Evolutionary conservation across 768 basidiomycete species (phyloP).

Genomic region (Lepiota venenata): DNA sequence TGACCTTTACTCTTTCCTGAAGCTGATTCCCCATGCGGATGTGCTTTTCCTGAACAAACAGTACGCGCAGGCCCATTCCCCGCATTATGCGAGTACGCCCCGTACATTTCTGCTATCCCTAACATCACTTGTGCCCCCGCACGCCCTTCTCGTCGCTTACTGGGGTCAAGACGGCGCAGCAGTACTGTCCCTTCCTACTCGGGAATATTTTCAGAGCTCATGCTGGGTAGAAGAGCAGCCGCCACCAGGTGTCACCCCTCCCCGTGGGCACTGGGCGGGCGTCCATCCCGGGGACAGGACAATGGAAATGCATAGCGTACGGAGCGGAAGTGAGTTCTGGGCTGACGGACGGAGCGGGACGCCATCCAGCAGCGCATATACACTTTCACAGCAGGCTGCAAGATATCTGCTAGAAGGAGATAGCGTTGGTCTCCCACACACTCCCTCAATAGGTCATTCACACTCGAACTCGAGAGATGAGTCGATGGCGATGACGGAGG

Average conservation of each 20-base stretch:
- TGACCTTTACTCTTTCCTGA: conserved; percentile 4
- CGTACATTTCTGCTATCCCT: conserved; percentile 77
- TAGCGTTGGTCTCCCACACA: conserved; percentile 14
- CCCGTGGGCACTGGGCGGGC: conserved; percentile 8
- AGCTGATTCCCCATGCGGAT: conserved; percentile 83
- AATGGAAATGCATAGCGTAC: conserved; percentile 36
- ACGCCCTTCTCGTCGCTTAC: conserved; percentile 77
- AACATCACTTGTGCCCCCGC: conserved; percentile 60
- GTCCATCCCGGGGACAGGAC: conserved; percentile 15
- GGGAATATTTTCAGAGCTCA: conserved; percentile 84
- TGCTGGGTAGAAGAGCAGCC: conserved; percentile 66
- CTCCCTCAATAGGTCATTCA: conserved; percentile 16
- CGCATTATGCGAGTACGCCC: conserved; percentile 60
- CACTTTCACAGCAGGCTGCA: conserved; percentile 28
- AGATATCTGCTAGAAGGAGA: conserved; percentile 22
- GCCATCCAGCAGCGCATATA: conserved; percentile 55
- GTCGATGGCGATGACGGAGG: conserved; percentile 18
- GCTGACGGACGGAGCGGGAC: conserved; percentile 55
- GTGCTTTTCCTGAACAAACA: conserved; percentile 76
- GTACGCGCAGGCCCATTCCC: conserved; percentile 62
- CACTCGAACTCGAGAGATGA: conserved; percentile 28
- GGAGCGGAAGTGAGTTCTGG: conserved; percentile 79
- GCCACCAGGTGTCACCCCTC: conserved; percentile 17
- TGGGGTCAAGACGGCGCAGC: conserved; percentile 82
- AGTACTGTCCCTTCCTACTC: conserved; percentile 75